Base-by-base conservation (phyloP, 2,329 filamentous ascomycete species). In the Diaporthe sp. region DNA sequence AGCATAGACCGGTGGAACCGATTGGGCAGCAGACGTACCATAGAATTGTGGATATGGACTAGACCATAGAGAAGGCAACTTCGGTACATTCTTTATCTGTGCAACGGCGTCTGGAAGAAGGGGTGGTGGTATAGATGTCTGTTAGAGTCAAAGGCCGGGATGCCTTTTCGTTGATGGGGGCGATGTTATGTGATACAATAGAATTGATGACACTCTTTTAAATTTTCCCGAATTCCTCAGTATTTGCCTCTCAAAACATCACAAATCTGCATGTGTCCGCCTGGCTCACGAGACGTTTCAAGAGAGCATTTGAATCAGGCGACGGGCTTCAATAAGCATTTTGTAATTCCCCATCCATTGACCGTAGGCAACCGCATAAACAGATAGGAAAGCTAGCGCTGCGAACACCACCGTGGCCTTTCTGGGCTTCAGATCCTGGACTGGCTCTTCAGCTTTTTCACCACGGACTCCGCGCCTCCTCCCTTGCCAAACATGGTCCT, bases 401-500 rank as follows among this genome's bases (percentile, higher is more conserved):
- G 22, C 3, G 6, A 31, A 22, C 22, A 15, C 10, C 10, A 39
- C 2, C 17, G 60, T 31, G 12, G 3, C 39, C 1, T n/a, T 17
- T 7, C 53, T 9, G 9, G 4, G 44, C n/a, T 37, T 75, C 42
- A 72, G 2, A 72, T 72, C 22, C 51, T 49, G 6, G 75, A 42
- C 31, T 67, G 65, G 8, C 12, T 49, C 46, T 61, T 71, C 2
- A 74, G 22, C 49, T 74, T 71, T 77, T 81, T 80, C 28, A 82
- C 79, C 44, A 85, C 82, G 2, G 81, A 80, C 75, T 81, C 85
- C 4, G 87, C 87, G 8, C 87, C 87, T 1, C 88, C 88, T 0
- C 83, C 83, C 75, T 86, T 86, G 0, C 88, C 87, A 83, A 92
- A 92, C 90, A 93, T 92, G 9, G 84, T 84, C 77, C 84, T 84